Evolutionary conservation across 768 basidiomycete species (phyloP).

Genomic region (Suillus subaureus): DNA sequence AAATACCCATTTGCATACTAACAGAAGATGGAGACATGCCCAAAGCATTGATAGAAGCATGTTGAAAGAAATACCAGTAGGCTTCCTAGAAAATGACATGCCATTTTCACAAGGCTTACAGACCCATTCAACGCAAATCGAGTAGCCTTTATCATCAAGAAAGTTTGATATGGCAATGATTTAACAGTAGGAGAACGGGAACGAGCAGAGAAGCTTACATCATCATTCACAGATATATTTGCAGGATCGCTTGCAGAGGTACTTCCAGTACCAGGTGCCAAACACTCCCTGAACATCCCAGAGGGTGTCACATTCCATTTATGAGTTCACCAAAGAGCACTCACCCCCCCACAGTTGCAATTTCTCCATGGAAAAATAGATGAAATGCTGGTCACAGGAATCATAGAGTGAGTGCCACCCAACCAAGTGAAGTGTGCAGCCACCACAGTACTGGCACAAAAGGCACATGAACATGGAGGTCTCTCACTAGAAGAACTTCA

Average conservation of each 20-base stretch:
- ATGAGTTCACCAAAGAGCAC: constrained; percentile 1
- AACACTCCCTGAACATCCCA: constrained; percentile 1
- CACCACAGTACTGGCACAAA: constrained; percentile 38
- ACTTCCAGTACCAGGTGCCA: constrained; percentile 17
- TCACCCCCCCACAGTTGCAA: constrained; percentile 8
- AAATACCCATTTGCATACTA: too few relatives aligned
- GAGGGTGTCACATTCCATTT: neutral
- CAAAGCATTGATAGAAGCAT: too few relatives aligned
- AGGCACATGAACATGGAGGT: constrained; percentile 35
- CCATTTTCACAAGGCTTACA: too few relatives aligned
- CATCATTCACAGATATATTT: constrained; percentile 37
- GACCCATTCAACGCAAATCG: too few relatives aligned
- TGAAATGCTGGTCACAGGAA: constrained; percentile 5
- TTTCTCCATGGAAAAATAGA: constrained; percentile 3
- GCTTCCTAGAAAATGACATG: too few relatives aligned
- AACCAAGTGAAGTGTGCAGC: neutral
- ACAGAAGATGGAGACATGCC: too few relatives aligned
- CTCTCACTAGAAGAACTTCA: constrained; percentile 35
- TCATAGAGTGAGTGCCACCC: neutral
- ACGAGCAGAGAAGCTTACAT: too few relatives aligned
- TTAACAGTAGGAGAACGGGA: too few relatives aligned
- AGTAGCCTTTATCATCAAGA: too few relatives aligned
- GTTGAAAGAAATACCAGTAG: too few relatives aligned
- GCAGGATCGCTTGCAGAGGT: constrained; percentile 44
- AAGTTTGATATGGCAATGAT: too few relatives aligned